Evolutionary conservation across 352 stramenopile species (phyloP).

Genomic region (Phytophthora pseudosyringae): DNA sequence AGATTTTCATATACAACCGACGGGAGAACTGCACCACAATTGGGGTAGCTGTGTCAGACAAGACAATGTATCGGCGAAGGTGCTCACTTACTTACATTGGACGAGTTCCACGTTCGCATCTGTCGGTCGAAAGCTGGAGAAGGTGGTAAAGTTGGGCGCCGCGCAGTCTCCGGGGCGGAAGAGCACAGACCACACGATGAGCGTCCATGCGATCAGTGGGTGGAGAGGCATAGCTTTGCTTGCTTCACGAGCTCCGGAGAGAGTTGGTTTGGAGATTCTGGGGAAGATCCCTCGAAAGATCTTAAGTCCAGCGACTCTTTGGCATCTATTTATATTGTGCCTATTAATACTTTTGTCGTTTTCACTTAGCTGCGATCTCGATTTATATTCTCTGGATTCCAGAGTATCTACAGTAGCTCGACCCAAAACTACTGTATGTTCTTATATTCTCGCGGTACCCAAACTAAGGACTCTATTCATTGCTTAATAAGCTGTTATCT

Average conservation of each 20-base stretch:
- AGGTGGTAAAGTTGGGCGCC: constrained; percentile 21
- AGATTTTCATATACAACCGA: constrained; percentile 62
- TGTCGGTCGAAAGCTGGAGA: constrained; percentile 16
- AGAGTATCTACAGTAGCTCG: too few species aligned
- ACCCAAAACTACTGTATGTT: too few species aligned
- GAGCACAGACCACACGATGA: constrained; percentile 18
- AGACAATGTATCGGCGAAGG: background rate
- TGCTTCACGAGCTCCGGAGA: background rate
- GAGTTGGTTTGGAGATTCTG: too few species aligned
- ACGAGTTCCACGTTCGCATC: constrained; percentile 33
- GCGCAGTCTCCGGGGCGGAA: background rate
- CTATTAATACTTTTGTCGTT: too few species aligned
- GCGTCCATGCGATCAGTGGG: constrained; percentile 8
- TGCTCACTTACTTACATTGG: constrained; percentile 15
- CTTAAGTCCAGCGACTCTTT: too few species aligned
- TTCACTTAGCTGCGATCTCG: too few species aligned
- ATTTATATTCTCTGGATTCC: too few species aligned
- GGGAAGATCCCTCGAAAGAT: too few species aligned
- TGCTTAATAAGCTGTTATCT: too few species aligned
- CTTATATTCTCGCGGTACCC: too few species aligned
- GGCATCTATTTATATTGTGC: too few species aligned
- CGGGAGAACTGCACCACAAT: constrained; percentile 44
- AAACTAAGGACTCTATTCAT: too few species aligned
- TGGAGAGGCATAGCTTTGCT: constrained; percentile 12
- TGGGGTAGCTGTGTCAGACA: background rate